A percentile compares a stretch with the other conserved stretches of the same genome.
These are phyloP conservation scores for Rhodotorula sp. DNA, from an alignment of 1,284 basidiomycete genomes.

Conservation along the genomic window DNA sequence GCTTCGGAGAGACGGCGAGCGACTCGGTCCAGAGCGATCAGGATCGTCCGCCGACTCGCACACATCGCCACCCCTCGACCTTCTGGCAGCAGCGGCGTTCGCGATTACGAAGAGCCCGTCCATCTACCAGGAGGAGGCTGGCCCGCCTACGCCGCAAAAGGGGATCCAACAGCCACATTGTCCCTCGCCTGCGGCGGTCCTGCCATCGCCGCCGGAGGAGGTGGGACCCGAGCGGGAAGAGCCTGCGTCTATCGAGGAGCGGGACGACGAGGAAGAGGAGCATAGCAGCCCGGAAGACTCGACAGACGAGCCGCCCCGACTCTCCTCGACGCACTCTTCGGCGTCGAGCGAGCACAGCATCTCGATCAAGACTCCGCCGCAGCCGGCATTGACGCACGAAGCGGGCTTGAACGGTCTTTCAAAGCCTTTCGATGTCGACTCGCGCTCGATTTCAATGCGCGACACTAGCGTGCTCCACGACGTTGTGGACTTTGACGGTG, in stretches of 20 bases:
- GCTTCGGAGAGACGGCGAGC: background rate
- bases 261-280: background rate
- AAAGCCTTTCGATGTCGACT: background rate
- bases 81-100: background rate
- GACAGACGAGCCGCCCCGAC: background rate
- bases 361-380: background rate
- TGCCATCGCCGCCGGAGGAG: background rate
- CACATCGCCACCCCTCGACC: background rate
- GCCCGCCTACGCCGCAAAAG: slow-evolving; percentile 17
- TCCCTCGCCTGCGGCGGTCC: background rate
- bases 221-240: background rate
- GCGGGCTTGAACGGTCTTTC: background rate
- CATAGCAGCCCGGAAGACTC: background rate
- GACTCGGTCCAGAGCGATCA: too few relatives aligned
- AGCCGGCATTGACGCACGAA: background rate
- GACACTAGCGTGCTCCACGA: background rate
- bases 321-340: background rate
- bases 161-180: background rate
- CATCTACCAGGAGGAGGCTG: background rate
- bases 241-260: background rate
- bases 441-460: background rate
- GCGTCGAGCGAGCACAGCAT: slow-evolving; percentile 3
- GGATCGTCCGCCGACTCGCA: background rate
- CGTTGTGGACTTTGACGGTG: slow-evolving; percentile 3
- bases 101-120: background rate